phyloP scores from a whole-genome alignment of 2,329 filamentous ascomycete genomes.

The Exophiala sp. region DNA sequence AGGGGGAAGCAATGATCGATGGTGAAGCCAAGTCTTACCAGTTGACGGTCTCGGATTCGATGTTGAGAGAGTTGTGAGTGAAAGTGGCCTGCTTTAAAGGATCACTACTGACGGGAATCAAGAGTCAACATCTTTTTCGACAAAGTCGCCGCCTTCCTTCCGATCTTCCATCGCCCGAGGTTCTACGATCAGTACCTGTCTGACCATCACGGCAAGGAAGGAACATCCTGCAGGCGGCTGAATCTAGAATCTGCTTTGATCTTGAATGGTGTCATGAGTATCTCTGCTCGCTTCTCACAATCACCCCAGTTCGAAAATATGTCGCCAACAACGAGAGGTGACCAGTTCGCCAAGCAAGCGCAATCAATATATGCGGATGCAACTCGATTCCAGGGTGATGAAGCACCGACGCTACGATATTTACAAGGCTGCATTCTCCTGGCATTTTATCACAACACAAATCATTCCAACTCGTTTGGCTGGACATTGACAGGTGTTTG shows the following conservation, averaged over 20 bases:
- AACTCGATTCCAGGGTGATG: not conserved
- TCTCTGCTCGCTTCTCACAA: slow-evolving; percentile 1
- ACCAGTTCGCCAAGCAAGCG: not conserved
- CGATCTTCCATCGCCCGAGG: slow-evolving; percentile 1
- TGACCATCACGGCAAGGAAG: not conserved
- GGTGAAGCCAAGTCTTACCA: not conserved
- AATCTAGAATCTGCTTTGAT: not conserved
- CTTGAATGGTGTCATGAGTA: slow-evolving; percentile 1
- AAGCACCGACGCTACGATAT: not conserved
- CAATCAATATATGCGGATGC: slow-evolving; percentile 3
- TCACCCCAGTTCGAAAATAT: not conserved
- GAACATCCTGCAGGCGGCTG: not conserved
- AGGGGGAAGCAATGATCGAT: not conserved
- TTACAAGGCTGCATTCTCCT: slow-evolving; percentile 9
- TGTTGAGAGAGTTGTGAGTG: not conserved
- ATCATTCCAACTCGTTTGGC: not conserved
- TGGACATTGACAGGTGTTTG: slow-evolving; percentile 97
- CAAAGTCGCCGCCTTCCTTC: not conserved
- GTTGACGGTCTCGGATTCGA: not conserved
- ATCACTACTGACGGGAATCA: not conserved
- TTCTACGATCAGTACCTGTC: not conserved
- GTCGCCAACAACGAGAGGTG: not conserved
- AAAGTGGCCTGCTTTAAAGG: not conserved
- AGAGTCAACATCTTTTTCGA: slow-evolving; percentile 3
- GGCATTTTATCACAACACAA: slow-evolving; percentile 10